Base-by-base conservation (phyloP, 2,329 filamentous ascomycete genomes). In the Sclerotinia trifoliorum region DNA sequence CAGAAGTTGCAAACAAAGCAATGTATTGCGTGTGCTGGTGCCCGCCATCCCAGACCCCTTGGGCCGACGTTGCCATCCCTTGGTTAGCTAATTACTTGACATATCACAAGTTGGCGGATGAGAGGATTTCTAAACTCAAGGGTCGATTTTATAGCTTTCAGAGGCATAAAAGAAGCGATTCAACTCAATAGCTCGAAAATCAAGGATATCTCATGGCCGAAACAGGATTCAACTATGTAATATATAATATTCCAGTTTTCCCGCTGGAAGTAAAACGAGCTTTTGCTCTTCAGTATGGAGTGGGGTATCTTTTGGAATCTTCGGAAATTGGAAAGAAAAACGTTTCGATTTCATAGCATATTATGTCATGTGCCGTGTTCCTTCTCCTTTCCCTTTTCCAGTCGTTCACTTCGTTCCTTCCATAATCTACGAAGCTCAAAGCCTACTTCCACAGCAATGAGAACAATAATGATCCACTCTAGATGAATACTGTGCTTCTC, bases 401-500 rank as follows among this genome's bases (percentile, higher is more conserved):
- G 21, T 46, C 66, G 52, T 44, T 68, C 66, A 55, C 46, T 56
- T 57, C 61, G 62, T 48, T 77, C 76, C 54, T 77, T 78, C 74
- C 75, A 77, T 55, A 74, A 68, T 17, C 90, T 83, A 71, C 91
- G 83, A 70, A 97, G 82, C 79, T 96, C 94, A 78, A 98, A 95
- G 15, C 89, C 83, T 19, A 98, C 94, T 80, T 99, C 95, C 46
- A 98, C 90, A 1, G 92, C 88, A 77, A 99, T 99, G 66, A 99
- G 85, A 2, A 92, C 83, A 75, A 99, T 98, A 78, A 99, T 98
- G 74, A 96, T 96, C 90, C 92, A 94, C 80, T 98, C 95, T 15
- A 99, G 83, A 67, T 92, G 85, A 42, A 94, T 87, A 21, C 92
- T 91, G 77, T 98, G 93, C 78, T 92, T 93, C 82, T 98, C 94